Base-by-base conservation (phyloP, 805 yeast species). In the Sugiyamaella chiloensis region DNA sequence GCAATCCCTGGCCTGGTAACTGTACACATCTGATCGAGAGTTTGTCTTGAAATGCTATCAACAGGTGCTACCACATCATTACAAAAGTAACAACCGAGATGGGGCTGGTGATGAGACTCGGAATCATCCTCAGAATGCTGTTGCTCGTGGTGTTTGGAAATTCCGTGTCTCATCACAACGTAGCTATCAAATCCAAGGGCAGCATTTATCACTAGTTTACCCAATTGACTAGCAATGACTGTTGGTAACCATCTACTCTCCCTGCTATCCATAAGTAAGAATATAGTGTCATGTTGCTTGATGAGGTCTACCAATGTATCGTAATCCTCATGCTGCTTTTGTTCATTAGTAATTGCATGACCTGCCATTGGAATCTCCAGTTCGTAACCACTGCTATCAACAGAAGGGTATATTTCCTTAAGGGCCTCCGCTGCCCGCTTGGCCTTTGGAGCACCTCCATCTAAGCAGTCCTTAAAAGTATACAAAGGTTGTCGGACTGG, bases 231-330 rank as follows among this genome's bases (percentile, higher is more conserved):
- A 0, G 88, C 87, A 32, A 93, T 65, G 0, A 91, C 80, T 0
- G 98, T 85, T 1, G 99, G 99, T n/a, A 93, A 71, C 99, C 99
- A 93, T 54, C 99, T 74, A 1, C 96, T 80, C 62, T 93, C 99
- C 46, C 99, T 75, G 4, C 97, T 88, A 63, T 93, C 99, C 85
- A 90, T 87, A 40, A 90, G 69, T 26, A 95, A 66, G 57, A 84
- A 93, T 0, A 91, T 63, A 0, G 75, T 85, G 64, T 93, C 99
- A 62, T 88, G 91, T 0, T 66, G 69, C 14, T 74, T 72, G 20
- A 87, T 78, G 5, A 89, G 69, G 34, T 67, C 56, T 21, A 67
- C 69, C 17, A 93, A 65, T 42, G 60, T 59, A 0, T 79, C 75
- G 60, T 72, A 91, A 41, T 80, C 83, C 5, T 57, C 47, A 29